Evolutionary conservation across 345 rosid genomes (phyloP).

Genomic region (Euphorbia pulcherrima): DNA sequence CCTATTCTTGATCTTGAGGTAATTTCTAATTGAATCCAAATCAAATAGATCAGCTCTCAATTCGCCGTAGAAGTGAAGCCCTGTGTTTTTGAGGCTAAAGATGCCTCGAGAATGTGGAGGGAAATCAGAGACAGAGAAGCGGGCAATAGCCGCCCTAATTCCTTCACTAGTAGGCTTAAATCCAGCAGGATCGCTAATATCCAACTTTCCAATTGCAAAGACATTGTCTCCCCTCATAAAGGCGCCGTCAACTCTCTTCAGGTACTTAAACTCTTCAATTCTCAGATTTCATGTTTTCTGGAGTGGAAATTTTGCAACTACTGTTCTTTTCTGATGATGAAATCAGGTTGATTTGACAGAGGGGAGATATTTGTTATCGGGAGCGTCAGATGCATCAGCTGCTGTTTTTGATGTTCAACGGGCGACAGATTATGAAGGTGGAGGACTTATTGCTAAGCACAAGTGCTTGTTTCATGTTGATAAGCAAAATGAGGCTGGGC

Average conservation of each 20-base stretch:
- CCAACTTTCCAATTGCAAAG: slow-evolving; percentile 73
- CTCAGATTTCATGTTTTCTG: background rate
- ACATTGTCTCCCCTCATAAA: slow-evolving; percentile 73
- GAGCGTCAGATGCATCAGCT: slow-evolving; percentile 81
- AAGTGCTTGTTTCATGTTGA: slow-evolving; percentile 57
- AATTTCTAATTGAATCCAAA: background rate
- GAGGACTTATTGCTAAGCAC: slow-evolving; percentile 72
- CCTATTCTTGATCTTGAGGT: background rate
- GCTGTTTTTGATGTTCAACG: slow-evolving; percentile 74
- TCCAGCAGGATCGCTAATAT: slow-evolving; percentile 53
- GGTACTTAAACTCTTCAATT: slow-evolving; percentile 28
- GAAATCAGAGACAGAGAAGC: slow-evolving; percentile 77
- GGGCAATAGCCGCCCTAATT: slow-evolving; percentile 57
- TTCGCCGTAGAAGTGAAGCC: background rate
- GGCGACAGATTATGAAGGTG: slow-evolving; percentile 56
- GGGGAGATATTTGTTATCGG: slow-evolving; percentile 75
- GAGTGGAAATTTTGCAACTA: background rate
- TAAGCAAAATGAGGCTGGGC: slow-evolving; percentile 72
- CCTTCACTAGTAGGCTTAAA: slow-evolving; percentile 56
- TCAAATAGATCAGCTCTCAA: background rate
- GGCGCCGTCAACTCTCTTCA: slow-evolving; percentile 91
- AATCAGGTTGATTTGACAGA: slow-evolving; percentile 92
- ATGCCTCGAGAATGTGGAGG: slow-evolving; percentile 90
- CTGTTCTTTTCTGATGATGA: slow-evolving; percentile 23
- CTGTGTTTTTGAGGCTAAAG: slow-evolving; percentile 33